Evolutionary conservation across 1,284 basidiomycete species (phyloP), one percentile per base, ranked within the genome.

Genomic region (Anthracocystis panici-leucophaei): DNA sequence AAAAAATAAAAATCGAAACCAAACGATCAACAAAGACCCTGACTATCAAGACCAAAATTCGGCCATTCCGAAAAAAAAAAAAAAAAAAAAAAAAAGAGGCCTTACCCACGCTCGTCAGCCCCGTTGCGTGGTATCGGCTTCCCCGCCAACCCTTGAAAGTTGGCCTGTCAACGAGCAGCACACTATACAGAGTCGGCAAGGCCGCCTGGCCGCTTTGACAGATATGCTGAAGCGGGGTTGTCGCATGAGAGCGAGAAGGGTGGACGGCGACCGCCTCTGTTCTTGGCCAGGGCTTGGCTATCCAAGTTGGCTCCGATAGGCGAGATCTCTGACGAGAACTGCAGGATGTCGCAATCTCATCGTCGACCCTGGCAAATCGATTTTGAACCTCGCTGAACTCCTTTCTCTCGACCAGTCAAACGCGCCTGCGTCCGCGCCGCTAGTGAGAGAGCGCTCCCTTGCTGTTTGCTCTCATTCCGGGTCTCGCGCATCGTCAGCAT

Each of bases 251-350:
- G 53, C 29, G 49, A 53, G 46, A 42, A 14, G 27, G 35, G 29
- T 27, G 12, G 29, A 56, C 59, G 51, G 65, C 51, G 60, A 62
- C 53, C 57, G 59, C 59, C 49, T 53, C 35, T 51, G 40, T 57
- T 59, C 66, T 69, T 69, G 60, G 66, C 66, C 60, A 69, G 42
- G 33, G 60, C 66, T 59, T 63, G 66, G 66, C 65, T 68, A 25
- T 42, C 41, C 35, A 44, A n/a, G 6, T 23, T 5, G 35, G 35
- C 46, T 27, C 21, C 27, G 14, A 50, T 23, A 53, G 14, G 56
- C 65, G 55, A 58, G 60, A 58, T 54, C 55, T 58, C 40, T 23
- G 23, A 45, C 12, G 23, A 25, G 42, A 38, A 46, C 63, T 45
- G 66, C 66, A 63, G 35, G 42, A 69, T 69, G 60, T 69, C 66